A percentile compares a stretch with the other conserved stretches of the same genome.
Conservation (phyloP, 2,329 filamentous ascomycete species). For the Trichoderma harzianum region DNA sequence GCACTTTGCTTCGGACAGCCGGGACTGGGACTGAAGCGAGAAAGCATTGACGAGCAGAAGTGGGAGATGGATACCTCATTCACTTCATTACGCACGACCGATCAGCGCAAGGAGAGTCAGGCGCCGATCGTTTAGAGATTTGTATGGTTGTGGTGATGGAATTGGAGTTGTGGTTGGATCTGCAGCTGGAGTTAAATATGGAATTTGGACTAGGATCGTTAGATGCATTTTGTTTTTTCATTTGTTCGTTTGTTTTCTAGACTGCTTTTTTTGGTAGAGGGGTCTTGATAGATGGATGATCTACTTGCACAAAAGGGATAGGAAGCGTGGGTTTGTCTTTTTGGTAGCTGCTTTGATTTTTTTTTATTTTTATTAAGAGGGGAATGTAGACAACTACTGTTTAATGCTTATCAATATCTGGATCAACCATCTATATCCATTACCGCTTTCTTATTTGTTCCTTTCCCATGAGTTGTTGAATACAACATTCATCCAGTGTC, state of each 20-base stretch:
- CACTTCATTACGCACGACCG: not conserved
- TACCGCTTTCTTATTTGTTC: not conserved
- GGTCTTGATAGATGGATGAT: not conserved
- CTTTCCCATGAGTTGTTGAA: not conserved
- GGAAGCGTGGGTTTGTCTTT: not conserved
- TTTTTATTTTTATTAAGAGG: not conserved
- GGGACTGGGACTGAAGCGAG: conserved; percentile 37
- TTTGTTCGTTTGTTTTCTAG: not conserved
- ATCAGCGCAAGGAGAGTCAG: not conserved
- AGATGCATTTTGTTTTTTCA: not conserved
- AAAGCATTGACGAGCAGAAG: conserved; percentile 13
- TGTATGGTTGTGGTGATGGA: not conserved
- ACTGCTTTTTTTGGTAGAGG: not conserved
- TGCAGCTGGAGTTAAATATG: not conserved
- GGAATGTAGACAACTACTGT: not conserved
- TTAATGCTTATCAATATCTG: not conserved
- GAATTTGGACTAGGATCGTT: not conserved
- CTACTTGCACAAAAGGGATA: not conserved
- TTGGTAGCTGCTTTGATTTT: not conserved
- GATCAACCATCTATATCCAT: not conserved
- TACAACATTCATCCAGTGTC: too few species aligned
- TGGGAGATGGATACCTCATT: conserved; percentile 23
- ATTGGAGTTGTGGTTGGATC: not conserved
- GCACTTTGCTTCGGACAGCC: conserved; percentile 42
- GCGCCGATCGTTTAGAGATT: not conserved